phyloP scores from a whole-genome alignment of 2,329 filamentous ascomycete genomes.

The Exophiala xenobiotica region DNA sequence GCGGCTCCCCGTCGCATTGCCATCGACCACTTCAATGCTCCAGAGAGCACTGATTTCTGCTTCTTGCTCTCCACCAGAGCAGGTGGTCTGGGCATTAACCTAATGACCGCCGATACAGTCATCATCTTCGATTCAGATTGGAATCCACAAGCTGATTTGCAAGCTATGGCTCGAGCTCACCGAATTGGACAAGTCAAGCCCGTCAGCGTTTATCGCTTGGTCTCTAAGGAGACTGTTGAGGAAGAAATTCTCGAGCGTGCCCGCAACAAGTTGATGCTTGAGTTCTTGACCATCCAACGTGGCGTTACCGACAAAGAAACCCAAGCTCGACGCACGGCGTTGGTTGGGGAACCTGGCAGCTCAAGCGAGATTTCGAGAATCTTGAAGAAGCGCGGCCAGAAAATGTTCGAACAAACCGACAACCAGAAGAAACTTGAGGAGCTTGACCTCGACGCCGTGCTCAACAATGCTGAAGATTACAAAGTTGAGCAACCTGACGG shows the following conservation, averaged over 20 bases:
- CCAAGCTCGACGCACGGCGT: slow-evolving; percentile 61
- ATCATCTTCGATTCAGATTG: slow-evolving; percentile 98
- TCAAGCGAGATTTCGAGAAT: slow-evolving; percentile 95
- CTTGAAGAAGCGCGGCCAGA: slow-evolving; percentile 95
- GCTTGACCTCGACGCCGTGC: slow-evolving; percentile 93
- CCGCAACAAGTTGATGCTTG: slow-evolving; percentile 93
- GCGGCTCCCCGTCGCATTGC: slow-evolving; percentile 84
- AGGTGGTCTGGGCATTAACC: slow-evolving; percentile 95
- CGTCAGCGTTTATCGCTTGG: slow-evolving; percentile 92
- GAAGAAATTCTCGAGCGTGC: slow-evolving; percentile 96
- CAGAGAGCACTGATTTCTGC: slow-evolving; percentile 91
- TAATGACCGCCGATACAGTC: slow-evolving; percentile 98
- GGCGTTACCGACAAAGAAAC: slow-evolving; percentile 93
- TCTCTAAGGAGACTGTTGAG: slow-evolving; percentile 97
- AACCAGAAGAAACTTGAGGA: slow-evolving; percentile 97
- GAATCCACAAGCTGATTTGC: slow-evolving; percentile 97
- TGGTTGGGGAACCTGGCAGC: slow-evolving; percentile 74
- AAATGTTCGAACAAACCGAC: slow-evolving; percentile 96
- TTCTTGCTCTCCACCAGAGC: slow-evolving; percentile 94
- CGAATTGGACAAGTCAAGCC: slow-evolving; percentile 95
- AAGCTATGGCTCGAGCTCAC: slow-evolving; percentile 97
- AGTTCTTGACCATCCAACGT: slow-evolving; percentile 95
- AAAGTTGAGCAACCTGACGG: slow-evolving; percentile 94
- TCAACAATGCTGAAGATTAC: slow-evolving; percentile 95
- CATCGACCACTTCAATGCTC: slow-evolving; percentile 98